These are phyloP conservation scores for Solanum lycopersicoides DNA, from an alignment of 257 asterid species.

Conservation along the genomic window DNA sequence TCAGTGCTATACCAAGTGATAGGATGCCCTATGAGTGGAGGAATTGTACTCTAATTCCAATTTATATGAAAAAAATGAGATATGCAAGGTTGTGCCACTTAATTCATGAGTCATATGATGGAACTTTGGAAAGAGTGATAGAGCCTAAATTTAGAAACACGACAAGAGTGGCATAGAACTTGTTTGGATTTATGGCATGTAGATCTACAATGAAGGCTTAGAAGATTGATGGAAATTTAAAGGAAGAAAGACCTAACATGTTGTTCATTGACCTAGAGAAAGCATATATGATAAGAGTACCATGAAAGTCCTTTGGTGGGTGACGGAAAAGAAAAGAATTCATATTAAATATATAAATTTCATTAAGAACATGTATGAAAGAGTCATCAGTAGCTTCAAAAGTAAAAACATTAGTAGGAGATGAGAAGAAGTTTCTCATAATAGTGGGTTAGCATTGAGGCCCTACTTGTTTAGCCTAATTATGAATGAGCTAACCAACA, in stretches of 20 bases:
- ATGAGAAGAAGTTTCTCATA: background rate
- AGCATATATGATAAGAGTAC: background rate
- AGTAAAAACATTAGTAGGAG: background rate
- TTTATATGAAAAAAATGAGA: background rate
- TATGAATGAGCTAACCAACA: background rate
- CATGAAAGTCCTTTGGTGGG: background rate
- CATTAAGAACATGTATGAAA: background rate
- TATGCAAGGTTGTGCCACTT: background rate
- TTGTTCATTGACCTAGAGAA: background rate
- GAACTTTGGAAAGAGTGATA: background rate
- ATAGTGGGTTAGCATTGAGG: background rate
- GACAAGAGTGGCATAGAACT: background rate
- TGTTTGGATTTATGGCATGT: background rate
- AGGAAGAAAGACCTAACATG: background rate
- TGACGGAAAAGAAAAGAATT: background rate
- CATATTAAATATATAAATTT: too few relatives aligned
- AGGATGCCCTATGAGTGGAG: background rate
- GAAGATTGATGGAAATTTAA: background rate
- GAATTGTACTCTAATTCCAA: background rate
- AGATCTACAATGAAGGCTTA: background rate
- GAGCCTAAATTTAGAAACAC: background rate
- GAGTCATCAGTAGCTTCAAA: background rate
- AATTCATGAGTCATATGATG: background rate
- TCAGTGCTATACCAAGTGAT: background rate
- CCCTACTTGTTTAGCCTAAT: background rate